Base-by-base conservation (phyloP, 2,329 filamentous ascomycete genomes). In the Pyrenophora tritici-repentis region DNA sequence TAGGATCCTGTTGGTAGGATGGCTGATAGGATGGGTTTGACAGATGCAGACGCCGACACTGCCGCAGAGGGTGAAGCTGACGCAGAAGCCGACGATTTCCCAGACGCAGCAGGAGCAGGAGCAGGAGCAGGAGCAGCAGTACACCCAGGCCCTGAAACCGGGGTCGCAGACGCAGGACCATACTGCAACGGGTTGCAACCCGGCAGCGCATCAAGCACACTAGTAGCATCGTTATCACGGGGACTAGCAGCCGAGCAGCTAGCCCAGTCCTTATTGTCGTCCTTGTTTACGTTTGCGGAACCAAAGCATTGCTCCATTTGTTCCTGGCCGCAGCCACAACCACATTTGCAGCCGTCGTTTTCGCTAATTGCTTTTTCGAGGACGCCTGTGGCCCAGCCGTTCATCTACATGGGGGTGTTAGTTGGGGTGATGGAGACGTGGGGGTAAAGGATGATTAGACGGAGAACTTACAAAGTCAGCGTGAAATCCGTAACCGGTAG, bases 131-230 rank as follows among this genome's bases (percentile, higher is more conserved):
- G n/a, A n/a, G 57, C 47, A 33, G 62, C 63, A 33, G 47, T 56
- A 49, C 69, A 73, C 13, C 59, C 65, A 14, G 61, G 54, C 7
- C 69, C 70, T 47, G 64, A 56, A 20, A 47, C 65, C 6, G 29
- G 18, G 6, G 64, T 72, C 13, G 72, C 72, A 22, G 51, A 53
- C 17, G 61, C 66, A 35, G 72, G 72, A 2, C 72, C 72, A 41
- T 60, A 55, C 53, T 74, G 72, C 22, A 74, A 47, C n/a, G 72
- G 70, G 48, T 74, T 74, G 65, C 72, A 74, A 17, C 72, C 72
- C 31, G 72, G 72, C 6, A 74, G 68, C 45, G 62, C 65, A 12
- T 71, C 61, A 5, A 73, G 40, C 16, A 59, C 55, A 14, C 52
- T 40, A 7, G 33, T 32, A 31, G 63, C 60, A 2, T 66, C 60